phyloP scores from a whole-genome alignment of 1,284 basidiomycete genomes.

The Fomitiporia mediterranea region DNA sequence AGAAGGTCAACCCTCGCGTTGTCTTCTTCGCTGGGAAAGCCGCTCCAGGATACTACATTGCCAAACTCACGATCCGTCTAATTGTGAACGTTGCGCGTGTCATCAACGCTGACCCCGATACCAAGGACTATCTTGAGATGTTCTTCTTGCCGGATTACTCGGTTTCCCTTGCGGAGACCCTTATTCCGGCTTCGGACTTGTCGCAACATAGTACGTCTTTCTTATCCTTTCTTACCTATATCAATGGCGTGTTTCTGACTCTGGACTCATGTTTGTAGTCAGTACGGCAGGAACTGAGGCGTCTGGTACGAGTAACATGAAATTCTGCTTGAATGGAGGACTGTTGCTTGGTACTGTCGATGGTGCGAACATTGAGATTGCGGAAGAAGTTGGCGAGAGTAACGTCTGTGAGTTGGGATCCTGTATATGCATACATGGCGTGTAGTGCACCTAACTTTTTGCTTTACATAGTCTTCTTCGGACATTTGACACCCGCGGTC shows the following conservation, averaged over 20 bases:
- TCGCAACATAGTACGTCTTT: constrained; percentile 65
- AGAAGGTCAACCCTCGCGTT: constrained; percentile 75
- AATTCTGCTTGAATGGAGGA: constrained; percentile 88
- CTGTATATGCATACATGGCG: neutral
- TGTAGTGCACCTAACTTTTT: neutral
- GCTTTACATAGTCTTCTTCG: constrained; percentile 66
- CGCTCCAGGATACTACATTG: constrained; percentile 77
- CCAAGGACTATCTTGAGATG: constrained; percentile 75
- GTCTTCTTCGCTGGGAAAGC: constrained; percentile 91
- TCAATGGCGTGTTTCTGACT: neutral
- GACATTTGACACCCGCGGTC: constrained; percentile 74
- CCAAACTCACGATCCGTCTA: constrained; percentile 85
- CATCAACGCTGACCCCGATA: constrained; percentile 84
- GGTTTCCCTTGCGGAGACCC: constrained; percentile 83
- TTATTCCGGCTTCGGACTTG: constrained; percentile 90
- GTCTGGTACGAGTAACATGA: constrained; percentile 91
- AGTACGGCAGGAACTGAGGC: constrained; percentile 91
- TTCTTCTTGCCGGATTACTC: constrained; percentile 89
- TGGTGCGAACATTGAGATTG: constrained; percentile 94
- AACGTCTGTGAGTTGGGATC: constrained; percentile 55
- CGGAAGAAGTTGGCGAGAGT: constrained; percentile 77
- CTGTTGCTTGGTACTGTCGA: constrained; percentile 79
- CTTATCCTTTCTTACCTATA: neutral
- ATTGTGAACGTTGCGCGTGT: constrained; percentile 85
- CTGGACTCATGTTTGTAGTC: constrained; percentile 31